Percentiles rank a stretch among this genome's conserved stretches.
Conservation (phyloP, 495 filamentous ascomycete species). For the Talaromyces adpressus region DNA sequence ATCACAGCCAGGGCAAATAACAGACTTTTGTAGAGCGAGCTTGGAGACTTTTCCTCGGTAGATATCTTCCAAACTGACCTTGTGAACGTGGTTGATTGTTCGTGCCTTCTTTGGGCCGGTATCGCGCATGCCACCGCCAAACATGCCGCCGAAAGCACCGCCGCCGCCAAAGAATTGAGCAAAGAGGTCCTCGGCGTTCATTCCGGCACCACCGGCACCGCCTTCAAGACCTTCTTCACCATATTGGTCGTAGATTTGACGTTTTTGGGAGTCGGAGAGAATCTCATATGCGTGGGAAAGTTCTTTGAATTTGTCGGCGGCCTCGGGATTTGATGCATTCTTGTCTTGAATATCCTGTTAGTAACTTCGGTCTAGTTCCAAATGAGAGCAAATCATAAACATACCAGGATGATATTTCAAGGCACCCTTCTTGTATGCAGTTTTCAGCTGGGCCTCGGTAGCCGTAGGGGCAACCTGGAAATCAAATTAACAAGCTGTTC, state of each 20-base stretch:
- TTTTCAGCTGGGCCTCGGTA: slow-evolving; percentile 74
- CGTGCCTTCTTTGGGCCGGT: slow-evolving; percentile 88
- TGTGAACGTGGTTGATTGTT: slow-evolving; percentile 95
- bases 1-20: slow-evolving; percentile 93
- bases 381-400: slow-evolving; percentile 6
- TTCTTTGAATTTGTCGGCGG: slow-evolving; percentile 97
- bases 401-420: slow-evolving; percentile 88
- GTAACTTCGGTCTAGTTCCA: neutral
- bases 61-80: slow-evolving; percentile 95
- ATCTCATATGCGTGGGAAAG: slow-evolving; percentile 92
- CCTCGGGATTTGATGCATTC: slow-evolving; percentile 87
- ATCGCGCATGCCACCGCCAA: slow-evolving; percentile 76
- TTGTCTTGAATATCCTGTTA: slow-evolving; percentile 58
- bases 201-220: slow-evolving; percentile 73
- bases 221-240: slow-evolving; percentile 92
- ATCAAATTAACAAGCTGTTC: slow-evolving; percentile 15
- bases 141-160: slow-evolving; percentile 75
- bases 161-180: slow-evolving; percentile 96
- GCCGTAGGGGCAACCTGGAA: slow-evolving; percentile 64
- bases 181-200: slow-evolving; percentile 96
- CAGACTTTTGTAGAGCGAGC: slow-evolving; percentile 91
- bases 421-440: slow-evolving; percentile 85
- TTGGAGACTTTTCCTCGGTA: slow-evolving; percentile 98
- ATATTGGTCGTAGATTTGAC: slow-evolving; percentile 89
- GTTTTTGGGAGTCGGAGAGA: slow-evolving; percentile 86